Evolutionary conservation across 1,139 yeast species (phyloP), one percentile per base, ranked within the genome.

Genomic region (Lipomyces yarrowii): DNA sequence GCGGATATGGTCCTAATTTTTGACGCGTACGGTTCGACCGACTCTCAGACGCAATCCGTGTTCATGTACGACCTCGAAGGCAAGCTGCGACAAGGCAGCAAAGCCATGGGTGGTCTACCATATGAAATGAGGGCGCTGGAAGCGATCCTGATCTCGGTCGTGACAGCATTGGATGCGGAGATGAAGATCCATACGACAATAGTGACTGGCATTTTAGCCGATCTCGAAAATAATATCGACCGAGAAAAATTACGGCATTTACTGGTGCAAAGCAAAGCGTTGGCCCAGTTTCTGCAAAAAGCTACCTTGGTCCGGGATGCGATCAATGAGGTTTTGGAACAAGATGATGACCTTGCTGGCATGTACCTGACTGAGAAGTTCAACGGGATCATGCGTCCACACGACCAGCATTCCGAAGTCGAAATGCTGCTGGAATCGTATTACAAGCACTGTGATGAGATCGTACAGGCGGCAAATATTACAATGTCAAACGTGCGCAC

Each of bases 401-500:
- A 71, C 32, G 76, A 74, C n/a, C 76, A 77, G 59, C 81, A 79
- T 64, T 76, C 79, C n/a, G 98, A 93, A 71, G 83, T 92, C 46
- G 98, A 93, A 76, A 87, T 94, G 90, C 83, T 96, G 65, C 78
- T 96, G 54, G 99, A 96, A 75, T 87, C 97, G 0, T 96, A 96
- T 78, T 92, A 91, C 78, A 90, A 91, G 68, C 98, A 94, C 73
- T 90, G 96, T 76, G 99, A 96, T 74, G 99, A 96, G 77, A 90
- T 91, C 74, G 99, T 94, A 2, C 99, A 94, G 76, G 92, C 91
- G 66, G 89, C 96, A 0, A 97, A 91, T 60, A 88, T 93, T 46
- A 80, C 92, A 64, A 86, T 91, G 48, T 85, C 87, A 70, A 96
- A 94, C 77, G 94, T 96, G 72, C 86, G 88, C 70, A 91, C 96